phyloP scores from a whole-genome alignment of 2,329 filamentous ascomycete genomes.

The Leptosphaerulina australis region DNA sequence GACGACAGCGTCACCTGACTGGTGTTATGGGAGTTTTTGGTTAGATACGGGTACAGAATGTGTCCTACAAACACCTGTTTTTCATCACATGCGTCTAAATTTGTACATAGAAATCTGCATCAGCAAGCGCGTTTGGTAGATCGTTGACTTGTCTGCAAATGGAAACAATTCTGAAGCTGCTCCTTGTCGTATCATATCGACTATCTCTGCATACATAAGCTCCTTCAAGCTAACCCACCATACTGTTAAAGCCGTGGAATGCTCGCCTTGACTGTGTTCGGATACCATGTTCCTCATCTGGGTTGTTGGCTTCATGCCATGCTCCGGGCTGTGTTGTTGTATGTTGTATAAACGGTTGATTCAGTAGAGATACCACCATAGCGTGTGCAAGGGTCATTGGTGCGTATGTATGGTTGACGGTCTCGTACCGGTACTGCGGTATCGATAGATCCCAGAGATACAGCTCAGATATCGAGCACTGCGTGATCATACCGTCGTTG shows the following conservation, averaged over 20 bases:
- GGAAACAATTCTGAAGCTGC: neutral
- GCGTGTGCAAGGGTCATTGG: neutral
- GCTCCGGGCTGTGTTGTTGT: neutral
- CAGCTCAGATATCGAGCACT: neutral
- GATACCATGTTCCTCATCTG: neutral
- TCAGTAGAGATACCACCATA: neutral
- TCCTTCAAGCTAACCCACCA: neutral
- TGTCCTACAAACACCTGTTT: constrained; percentile 1
- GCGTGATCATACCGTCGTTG: neutral
- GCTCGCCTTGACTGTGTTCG: neutral
- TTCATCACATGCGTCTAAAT: neutral
- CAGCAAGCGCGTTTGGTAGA: constrained; percentile 7
- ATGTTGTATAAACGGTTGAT: neutral
- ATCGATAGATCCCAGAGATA: neutral
- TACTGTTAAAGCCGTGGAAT: neutral
- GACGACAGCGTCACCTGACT: neutral
- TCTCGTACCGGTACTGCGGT: neutral
- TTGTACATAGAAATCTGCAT: constrained; percentile 13
- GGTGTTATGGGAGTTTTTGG: constrained; percentile 1
- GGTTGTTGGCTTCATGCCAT: neutral
- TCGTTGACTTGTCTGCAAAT: neutral
- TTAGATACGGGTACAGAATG: neutral
- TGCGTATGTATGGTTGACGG: neutral
- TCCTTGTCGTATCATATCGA: neutral
- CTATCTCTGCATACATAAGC: neutral